phyloP scores from a whole-genome alignment of 2,329 filamentous ascomycete genomes.

The Hypoxylon sp. region DNA sequence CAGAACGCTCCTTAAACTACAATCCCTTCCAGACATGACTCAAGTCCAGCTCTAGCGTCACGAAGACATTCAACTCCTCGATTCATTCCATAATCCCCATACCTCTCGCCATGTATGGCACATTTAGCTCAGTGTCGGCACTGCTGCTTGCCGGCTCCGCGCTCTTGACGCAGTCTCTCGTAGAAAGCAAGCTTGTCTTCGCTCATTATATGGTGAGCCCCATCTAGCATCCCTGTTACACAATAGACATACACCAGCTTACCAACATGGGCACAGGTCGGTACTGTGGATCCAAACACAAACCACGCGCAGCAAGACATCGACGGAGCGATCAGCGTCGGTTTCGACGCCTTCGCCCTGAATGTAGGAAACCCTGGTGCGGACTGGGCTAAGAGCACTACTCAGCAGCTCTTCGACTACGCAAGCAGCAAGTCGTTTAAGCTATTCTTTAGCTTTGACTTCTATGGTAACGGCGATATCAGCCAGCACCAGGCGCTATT shows the following conservation, averaged over 20 bases:
- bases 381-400: slow-evolving; percentile 48
- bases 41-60: slow-evolving; percentile 11
- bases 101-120: slow-evolving; percentile 31
- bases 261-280: slow-evolving; percentile 38
- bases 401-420: slow-evolving; percentile 54
- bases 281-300: slow-evolving; percentile 43
- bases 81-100: not conserved
- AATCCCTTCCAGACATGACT: not conserved
- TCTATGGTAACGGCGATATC: slow-evolving; percentile 49
- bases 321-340: slow-evolving; percentile 51
- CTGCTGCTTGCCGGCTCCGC: slow-evolving; percentile 41
- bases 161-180: slow-evolving; percentile 43
- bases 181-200: slow-evolving; percentile 50
- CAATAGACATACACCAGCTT: not conserved
- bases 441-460: slow-evolving; percentile 58
- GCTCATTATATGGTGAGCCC: slow-evolving; percentile 50
- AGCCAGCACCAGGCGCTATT: slow-evolving; percentile 49
- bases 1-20: not conserved
- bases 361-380: slow-evolving; percentile 53
- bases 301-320: slow-evolving; percentile 52
- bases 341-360: slow-evolving; percentile 56
- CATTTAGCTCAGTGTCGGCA: slow-evolving; percentile 40
- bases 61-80: not conserved
- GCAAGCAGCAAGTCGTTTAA: slow-evolving; percentile 53
- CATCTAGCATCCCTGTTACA: not conserved